These are phyloP conservation scores for Podospora bellae-mahoneyi DNA, from an alignment of 495 filamentous ascomycete species.

Conservation along the genomic window DNA sequence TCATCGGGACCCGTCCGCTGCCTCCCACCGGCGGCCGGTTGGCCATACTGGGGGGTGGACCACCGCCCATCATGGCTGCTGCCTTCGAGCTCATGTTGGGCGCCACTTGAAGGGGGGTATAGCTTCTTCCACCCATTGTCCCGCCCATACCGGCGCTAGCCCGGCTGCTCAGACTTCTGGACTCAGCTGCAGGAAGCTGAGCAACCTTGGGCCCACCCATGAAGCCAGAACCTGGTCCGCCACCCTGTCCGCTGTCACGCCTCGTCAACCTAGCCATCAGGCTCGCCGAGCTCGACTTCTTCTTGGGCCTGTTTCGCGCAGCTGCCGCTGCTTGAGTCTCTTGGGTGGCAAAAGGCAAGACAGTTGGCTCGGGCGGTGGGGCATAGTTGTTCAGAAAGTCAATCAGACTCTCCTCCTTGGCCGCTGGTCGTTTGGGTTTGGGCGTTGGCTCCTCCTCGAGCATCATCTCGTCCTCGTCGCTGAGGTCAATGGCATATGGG, in stretches of 20 bases:
- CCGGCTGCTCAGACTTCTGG: constrained; percentile 35
- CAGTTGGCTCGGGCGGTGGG: constrained; percentile 59
- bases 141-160: constrained; percentile 19
- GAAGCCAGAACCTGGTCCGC: constrained; percentile 10
- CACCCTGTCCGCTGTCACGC: constrained; percentile 24
- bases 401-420: constrained; percentile 69
- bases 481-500: constrained; percentile 86
- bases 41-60: constrained; percentile 13
- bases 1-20: constrained; percentile 44
- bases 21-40: constrained; percentile 19
- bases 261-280: constrained; percentile 63
- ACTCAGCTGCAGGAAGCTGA: constrained; percentile 25
- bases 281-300: constrained; percentile 57
- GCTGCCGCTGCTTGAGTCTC: constrained; percentile 12
- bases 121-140: constrained; percentile 25
- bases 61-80: constrained; percentile 17
- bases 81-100: constrained; percentile 30
- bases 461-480: constrained; percentile 60
- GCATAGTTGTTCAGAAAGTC: constrained; percentile 86
- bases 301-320: constrained; percentile 46
- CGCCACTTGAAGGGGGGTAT: constrained; percentile 49
- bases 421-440: constrained; percentile 34
- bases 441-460: constrained; percentile 50
- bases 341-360: constrained; percentile 36
- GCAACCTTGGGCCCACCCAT: constrained; percentile 25